These are phyloP conservation scores for Macadamia integrifolia DNA, from an alignment of 164 flowering plant genomes.

Conservation along the genomic window DNA sequence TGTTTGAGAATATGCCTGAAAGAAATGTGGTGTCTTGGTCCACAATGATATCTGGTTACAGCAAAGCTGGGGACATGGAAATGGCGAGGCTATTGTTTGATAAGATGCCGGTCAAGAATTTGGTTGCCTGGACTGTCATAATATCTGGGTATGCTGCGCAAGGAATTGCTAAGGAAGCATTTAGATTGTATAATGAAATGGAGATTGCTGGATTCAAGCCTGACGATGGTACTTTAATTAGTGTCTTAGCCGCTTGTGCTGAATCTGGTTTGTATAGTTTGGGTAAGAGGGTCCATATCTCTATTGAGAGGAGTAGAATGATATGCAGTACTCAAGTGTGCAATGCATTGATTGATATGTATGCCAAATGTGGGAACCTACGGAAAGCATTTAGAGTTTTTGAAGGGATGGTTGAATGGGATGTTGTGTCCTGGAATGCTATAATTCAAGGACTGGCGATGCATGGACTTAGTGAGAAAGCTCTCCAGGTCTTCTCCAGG, in stretches of 20 bases:
- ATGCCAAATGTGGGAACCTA: not conserved
- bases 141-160: not conserved
- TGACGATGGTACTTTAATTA: not conserved
- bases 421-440: not conserved
- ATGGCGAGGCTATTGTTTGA: not conserved
- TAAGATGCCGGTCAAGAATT: not conserved
- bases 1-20: not conserved
- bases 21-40: not conserved
- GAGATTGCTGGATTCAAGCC: not conserved
- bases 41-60: not conserved
- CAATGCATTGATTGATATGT: not conserved
- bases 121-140: not conserved
- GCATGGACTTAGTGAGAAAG: not conserved
- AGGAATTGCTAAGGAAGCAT: not conserved
- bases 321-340: not conserved
- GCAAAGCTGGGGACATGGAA: not conserved
- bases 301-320: not conserved
- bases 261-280: not conserved
- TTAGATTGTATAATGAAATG: not conserved
- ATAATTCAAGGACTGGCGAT: not conserved
- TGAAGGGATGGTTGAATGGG: not conserved
- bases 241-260: not conserved
- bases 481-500: slow-evolving; percentile 43
- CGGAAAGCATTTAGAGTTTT: not conserved
- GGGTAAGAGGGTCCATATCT: not conserved